Conservation (phyloP, 805 yeast species). For the Metschnikowia lunata region DNA sequence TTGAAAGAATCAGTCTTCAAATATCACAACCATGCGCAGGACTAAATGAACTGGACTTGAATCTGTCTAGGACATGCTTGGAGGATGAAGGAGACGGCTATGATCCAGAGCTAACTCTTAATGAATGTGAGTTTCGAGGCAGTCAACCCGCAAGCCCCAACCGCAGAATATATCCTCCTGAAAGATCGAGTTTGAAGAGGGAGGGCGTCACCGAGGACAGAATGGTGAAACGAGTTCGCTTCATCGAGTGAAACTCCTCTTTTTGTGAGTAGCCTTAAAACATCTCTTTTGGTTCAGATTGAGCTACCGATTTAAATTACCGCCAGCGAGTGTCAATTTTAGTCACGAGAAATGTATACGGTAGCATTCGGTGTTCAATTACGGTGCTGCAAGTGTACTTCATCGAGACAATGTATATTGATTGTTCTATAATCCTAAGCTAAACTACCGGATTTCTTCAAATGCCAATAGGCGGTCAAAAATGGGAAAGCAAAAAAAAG, state of each 20-base stretch:
- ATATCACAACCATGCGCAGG: conserved; percentile 7
- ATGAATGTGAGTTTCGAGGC: conserved; percentile 9
- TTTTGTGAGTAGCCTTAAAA: no score
- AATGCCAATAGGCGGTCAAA: conserved; percentile 71
- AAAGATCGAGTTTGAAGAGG: conserved; percentile 25
- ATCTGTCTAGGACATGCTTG: conserved; percentile 4
- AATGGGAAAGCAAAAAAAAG: conserved; percentile 53
- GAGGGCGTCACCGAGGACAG: conserved; percentile 12
- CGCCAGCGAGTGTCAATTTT: no score
- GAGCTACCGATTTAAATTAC: no score
- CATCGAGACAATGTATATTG: no score
- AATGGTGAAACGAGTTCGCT: conserved; percentile 31
- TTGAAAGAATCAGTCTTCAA: conserved; percentile 18
- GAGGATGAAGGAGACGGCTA: conserved; percentile 21
- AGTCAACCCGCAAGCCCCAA: conserved; percentile 13
- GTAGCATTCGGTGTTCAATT: no score
- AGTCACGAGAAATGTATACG: no score
- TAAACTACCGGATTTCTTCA: conserved; percentile 75
- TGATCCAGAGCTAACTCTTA: conserved; percentile 19
- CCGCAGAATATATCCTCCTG: conserved; percentile 1
- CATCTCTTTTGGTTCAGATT: no score
- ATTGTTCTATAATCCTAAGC: conserved; percentile 2
- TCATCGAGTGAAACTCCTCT: conserved; percentile 11
- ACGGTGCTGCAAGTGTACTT: no score
- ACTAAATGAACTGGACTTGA: not conserved